phyloP scores from a whole-genome alignment of 371 early-diverging fungal genomes.

The Lichtheimia ramosa region DNA sequence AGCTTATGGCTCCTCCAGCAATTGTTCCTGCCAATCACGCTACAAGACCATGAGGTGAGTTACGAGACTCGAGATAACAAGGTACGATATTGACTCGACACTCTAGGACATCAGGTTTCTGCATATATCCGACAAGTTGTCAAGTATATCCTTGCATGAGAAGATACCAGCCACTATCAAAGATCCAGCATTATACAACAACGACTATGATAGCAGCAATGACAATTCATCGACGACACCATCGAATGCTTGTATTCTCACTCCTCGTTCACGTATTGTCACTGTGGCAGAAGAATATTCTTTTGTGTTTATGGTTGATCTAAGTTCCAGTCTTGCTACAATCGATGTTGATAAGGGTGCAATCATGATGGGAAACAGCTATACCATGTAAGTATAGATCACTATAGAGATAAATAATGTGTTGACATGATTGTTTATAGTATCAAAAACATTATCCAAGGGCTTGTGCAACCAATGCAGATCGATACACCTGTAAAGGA shows the following conservation, averaged over 20 bases:
- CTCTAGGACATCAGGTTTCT: constrained; percentile 1
- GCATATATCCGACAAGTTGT: constrained; percentile 1
- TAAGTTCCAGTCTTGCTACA: constrained; percentile 69
- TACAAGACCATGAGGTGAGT: constrained; percentile 10
- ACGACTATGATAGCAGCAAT: neutral
- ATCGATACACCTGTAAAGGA: constrained; percentile 10
- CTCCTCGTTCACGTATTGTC: constrained; percentile 66
- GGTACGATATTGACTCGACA: neutral
- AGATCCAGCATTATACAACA: neutral
- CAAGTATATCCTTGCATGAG: neutral
- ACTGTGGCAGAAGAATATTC: constrained; percentile 57
- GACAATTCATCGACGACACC: neutral
- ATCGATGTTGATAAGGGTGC: constrained; percentile 56
- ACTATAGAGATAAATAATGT: neutral
- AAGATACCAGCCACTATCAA: neutral
- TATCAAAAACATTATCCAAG: constrained; percentile 26
- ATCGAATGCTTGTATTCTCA: constrained; percentile 40
- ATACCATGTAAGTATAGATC: constrained; percentile 46
- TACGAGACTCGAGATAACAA: neutral
- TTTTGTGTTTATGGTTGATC: constrained; percentile 71
- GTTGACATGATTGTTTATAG: neutral
- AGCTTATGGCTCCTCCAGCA: constrained; percentile 14
- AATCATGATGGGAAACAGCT: constrained; percentile 54
- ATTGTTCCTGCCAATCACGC: constrained; percentile 12
- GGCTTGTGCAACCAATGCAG: constrained; percentile 27